Conservation (phyloP, 305 asterid genomes). For the Fraxinus nigra region DNA sequence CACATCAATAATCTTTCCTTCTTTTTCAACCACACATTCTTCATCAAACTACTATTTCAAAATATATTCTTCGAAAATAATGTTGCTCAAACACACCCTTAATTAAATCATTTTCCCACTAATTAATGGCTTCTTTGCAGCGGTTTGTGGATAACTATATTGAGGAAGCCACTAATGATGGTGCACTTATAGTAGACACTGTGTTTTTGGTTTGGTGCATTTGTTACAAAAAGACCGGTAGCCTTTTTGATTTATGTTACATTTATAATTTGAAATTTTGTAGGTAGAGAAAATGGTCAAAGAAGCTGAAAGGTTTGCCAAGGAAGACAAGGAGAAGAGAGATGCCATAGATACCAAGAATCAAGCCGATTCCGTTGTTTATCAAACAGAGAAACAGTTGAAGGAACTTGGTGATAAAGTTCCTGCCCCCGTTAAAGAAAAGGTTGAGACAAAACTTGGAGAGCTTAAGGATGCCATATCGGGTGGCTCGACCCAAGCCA, state of each 20-base stretch:
- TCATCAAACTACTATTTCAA: too few species aligned
- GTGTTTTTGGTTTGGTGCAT: not conserved
- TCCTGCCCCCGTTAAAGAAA: too few species aligned
- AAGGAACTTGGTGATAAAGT: slow-evolving; percentile 4
- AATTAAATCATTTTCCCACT: not conserved
- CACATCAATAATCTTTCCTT: too few species aligned
- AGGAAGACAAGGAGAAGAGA: slow-evolving; percentile 96
- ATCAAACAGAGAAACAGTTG: slow-evolving; percentile 55
- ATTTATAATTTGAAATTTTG: not conserved
- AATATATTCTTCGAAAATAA: too few species aligned
- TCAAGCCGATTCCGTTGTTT: slow-evolving; percentile 69
- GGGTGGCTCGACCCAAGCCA: too few species aligned
- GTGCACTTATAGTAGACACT: not conserved
- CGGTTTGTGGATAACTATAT: not conserved
- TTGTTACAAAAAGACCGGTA: not conserved
- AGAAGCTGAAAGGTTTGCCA: slow-evolving; percentile 85
- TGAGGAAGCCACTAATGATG: not conserved
- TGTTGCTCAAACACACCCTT: too few species aligned
- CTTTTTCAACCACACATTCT: too few species aligned
- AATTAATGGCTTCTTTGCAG: not conserved
- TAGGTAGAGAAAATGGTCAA: slow-evolving; percentile 94
- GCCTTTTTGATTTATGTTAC: not conserved
- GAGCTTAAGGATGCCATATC: too few species aligned
- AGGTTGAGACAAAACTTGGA: too few species aligned
- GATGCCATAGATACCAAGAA: slow-evolving; percentile 96